Evolutionary conservation across 352 stramenopile species (phyloP).

Genomic region (Pythium folliculosum): DNA sequence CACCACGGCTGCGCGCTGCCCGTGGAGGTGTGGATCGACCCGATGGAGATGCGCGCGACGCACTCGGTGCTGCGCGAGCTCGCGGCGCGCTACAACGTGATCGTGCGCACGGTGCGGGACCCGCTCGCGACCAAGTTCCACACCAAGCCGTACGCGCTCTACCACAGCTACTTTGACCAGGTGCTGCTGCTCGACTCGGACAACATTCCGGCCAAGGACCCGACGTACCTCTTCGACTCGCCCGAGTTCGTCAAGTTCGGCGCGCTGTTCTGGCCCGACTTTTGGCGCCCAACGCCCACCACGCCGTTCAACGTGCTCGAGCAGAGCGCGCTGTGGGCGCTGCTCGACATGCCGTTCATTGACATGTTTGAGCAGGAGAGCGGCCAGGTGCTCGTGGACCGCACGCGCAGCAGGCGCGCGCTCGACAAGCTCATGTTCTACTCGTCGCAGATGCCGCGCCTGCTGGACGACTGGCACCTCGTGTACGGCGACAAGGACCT

Average conservation of each 20-base stretch:
- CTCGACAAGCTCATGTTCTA: slow-evolving; percentile 85
- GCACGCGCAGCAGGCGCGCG: slow-evolving; percentile 35
- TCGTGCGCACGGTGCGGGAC: slow-evolving; percentile 61
- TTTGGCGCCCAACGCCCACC: slow-evolving; percentile 61
- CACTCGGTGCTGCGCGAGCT: slow-evolving; percentile 69
- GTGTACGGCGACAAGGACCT: slow-evolving; percentile 81
- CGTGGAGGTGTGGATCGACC: slow-evolving; percentile 59
- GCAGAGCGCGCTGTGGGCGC: slow-evolving; percentile 64
- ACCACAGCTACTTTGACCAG: slow-evolving; percentile 71
- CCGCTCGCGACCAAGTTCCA: slow-evolving; percentile 66
- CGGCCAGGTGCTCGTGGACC: slow-evolving; percentile 75
- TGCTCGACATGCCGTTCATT: slow-evolving; percentile 82
- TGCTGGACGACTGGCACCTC: slow-evolving; percentile 67
- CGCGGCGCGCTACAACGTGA: slow-evolving; percentile 49
- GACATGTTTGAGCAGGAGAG: slow-evolving; percentile 89
- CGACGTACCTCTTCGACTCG: slow-evolving; percentile 79
- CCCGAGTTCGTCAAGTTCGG: slow-evolving; percentile 60
- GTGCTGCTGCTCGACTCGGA: slow-evolving; percentile 84
- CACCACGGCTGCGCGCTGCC: slow-evolving; percentile 45
- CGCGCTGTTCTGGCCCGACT: slow-evolving; percentile 87
- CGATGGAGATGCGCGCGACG: slow-evolving; percentile 48
- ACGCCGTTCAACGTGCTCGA: slow-evolving; percentile 79
- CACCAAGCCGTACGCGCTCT: slow-evolving; percentile 81
- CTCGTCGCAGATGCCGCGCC: slow-evolving; percentile 48
- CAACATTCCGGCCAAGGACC: slow-evolving; percentile 75